Evolutionary conservation across 2,329 filamentous ascomycete genomes (phyloP).

Genomic region (Ophiocordyceps australis): DNA sequence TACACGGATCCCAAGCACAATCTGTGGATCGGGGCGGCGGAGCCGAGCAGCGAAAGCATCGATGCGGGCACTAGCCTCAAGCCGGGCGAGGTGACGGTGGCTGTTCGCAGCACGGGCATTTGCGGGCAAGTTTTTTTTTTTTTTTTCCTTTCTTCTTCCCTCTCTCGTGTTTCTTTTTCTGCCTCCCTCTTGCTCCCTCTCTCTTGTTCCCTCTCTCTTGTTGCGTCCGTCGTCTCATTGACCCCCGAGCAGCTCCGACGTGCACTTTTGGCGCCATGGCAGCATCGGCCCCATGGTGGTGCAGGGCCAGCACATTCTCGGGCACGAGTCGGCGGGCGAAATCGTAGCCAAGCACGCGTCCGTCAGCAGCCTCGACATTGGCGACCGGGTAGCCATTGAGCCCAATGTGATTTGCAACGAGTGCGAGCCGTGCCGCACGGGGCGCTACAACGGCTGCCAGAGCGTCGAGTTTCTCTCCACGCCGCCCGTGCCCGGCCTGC

Average conservation of each 20-base stretch:
- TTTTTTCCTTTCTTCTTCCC: not conserved
- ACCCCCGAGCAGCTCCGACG: slow-evolving; percentile 48
- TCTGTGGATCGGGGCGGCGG: slow-evolving; percentile 68
- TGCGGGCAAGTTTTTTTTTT: slow-evolving; percentile 47
- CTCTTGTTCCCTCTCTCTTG: too few relatives aligned
- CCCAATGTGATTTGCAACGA: slow-evolving; percentile 83
- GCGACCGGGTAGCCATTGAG: slow-evolving; percentile 86
- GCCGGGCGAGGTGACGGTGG: slow-evolving; percentile 71
- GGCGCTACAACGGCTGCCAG: slow-evolving; percentile 90
- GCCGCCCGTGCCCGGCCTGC: slow-evolving; percentile 69
- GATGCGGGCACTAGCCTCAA: slow-evolving; percentile 49
- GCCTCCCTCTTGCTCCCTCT: too few relatives aligned
- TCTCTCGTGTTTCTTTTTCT: too few relatives aligned
- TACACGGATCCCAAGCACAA: slow-evolving; percentile 90
- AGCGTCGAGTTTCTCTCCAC: slow-evolving; percentile 76
- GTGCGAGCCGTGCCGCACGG: slow-evolving; percentile 82
- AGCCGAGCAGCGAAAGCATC: slow-evolving; percentile 60
- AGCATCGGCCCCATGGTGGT: slow-evolving; percentile 96
- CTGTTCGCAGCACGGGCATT: slow-evolving; percentile 87
- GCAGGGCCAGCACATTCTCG: slow-evolving; percentile 71
- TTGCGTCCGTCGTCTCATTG: not conserved
- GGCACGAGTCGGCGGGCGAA: slow-evolving; percentile 81
- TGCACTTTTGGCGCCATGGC: slow-evolving; percentile 94
- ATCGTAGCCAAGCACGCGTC: slow-evolving; percentile 57
- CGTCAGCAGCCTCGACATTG: slow-evolving; percentile 59